Evolutionary conservation across 257 asterid genomes (phyloP), one percentile per base, ranked within the genome.

Genomic region (Oldenlandia corymbosa): DNA sequence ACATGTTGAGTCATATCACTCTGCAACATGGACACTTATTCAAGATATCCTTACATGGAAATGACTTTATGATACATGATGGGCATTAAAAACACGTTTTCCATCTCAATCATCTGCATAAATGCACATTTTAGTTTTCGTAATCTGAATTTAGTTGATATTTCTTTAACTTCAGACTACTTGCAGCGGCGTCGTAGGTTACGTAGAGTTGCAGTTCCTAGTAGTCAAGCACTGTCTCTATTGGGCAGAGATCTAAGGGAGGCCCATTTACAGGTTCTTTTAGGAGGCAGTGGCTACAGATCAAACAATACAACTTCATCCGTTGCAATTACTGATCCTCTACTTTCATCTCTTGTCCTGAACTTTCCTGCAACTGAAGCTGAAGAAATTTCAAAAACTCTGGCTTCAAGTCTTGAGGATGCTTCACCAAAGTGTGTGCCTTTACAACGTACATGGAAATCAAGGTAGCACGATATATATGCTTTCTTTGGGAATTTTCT

Each of bases 171-270:
- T 60, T 16, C 26, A 37, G 68, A 60, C 62, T 70, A 90, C 93
- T 46, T 83, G 76, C 93, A 88, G 79, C 80, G 94, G 4, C 82
- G 87, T 4, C 84, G 83, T 56, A 80, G 94, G 71, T 74, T 85
- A 75, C 91, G 90, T 36, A 77, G 86, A 70, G 78, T 79, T 54
- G 83, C 88, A 37, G 72, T 86, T 70, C 91, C 95, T 43, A 81
- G 83, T 68, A 84, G 79, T 56, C 98, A 81, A 73, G 81, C 96
- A 8, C 69, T 86, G 21, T 91, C 98, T 37, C 80, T 83, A 9
- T 65, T 86, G 66, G 95, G 96, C 56, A 84, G 85, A 76, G 96
- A 91, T 76, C 85, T 91, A 36, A 81, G 95, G 50, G 96, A 91
- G 66, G 94, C 96, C 75, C 94, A 88, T 73, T 67, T 86, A 59